A percentile compares a stretch with the other conserved stretches of the same genome.
phyloP scores from a whole-genome alignment of 805 yeast genomes.

The Saturnispora gosingensis region DNA sequence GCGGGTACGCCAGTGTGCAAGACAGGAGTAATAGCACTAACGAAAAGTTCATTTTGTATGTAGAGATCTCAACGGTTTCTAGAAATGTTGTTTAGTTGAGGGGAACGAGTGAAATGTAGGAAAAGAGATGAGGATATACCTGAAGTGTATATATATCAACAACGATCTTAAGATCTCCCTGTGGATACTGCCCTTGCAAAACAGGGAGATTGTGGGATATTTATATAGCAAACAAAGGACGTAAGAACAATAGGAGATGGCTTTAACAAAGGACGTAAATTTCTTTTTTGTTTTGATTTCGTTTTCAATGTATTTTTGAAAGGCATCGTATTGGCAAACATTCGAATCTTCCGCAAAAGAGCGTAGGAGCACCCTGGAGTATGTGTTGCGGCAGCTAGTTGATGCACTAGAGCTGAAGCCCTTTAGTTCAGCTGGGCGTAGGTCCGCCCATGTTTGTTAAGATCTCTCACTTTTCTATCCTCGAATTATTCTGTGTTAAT shows the following conservation, averaged over 20 bases:
- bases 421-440: no score
- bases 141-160: neutral
- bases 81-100: neutral
- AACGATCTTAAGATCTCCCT: neutral
- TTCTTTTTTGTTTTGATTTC: neutral
- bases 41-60: neutral
- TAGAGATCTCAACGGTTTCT: neutral
- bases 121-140: neutral
- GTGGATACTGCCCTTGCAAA: neutral
- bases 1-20: constrained; percentile 17
- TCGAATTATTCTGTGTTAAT: no score
- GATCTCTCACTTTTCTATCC: no score
- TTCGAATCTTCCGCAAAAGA: no score
- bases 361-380: no score
- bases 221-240: neutral
- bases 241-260: neutral
- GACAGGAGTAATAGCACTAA: neutral
- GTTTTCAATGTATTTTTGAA: neutral
- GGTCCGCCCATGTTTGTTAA: no score
- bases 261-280: neutral
- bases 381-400: no score
- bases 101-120: neutral
- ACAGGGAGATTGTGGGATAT: neutral
- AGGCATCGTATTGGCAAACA: neutral
- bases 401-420: no score